Conservation (phyloP, 306 rosid species). For the Quercus agrifolia region DNA sequence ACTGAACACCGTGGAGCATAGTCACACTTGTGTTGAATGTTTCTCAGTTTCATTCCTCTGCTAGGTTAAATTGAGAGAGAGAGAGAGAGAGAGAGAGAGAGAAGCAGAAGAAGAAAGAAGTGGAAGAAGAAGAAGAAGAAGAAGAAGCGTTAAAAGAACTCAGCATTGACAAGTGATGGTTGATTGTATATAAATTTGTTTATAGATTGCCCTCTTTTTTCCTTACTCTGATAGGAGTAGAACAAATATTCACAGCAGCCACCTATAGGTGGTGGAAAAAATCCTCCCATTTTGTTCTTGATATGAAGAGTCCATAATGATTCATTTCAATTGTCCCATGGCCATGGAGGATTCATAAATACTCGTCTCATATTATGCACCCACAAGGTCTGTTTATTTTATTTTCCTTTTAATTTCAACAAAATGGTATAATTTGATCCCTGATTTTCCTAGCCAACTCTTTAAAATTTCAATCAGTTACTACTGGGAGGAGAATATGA, state of each 20-base stretch:
- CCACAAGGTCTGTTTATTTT: not conserved
- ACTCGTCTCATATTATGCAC: not conserved
- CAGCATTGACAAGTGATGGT: not conserved
- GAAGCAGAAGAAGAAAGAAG: not conserved
- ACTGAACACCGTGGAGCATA: conserved; percentile 24
- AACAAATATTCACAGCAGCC: not conserved
- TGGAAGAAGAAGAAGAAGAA: not conserved
- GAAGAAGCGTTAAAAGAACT: not conserved
- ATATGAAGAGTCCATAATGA: not conserved
- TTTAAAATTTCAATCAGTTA: not conserved
- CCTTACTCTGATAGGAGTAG: too few relatives aligned
- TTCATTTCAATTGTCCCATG: not conserved
- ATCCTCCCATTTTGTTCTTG: too few relatives aligned
- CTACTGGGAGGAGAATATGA: not conserved
- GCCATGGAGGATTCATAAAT: not conserved
- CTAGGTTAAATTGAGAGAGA: not conserved
- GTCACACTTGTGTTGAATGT: not conserved
- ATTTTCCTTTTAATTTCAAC: not conserved
- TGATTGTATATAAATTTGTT: not conserved
- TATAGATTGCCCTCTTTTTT: not conserved
- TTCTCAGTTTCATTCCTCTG: not conserved
- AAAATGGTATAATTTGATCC: not conserved
- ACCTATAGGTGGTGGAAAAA: not conserved
- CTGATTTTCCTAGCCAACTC: not conserved
- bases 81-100: not conserved